Evolutionary conservation across 257 asterid genomes (phyloP).

Genomic region (Gentiana straminea): DNA sequence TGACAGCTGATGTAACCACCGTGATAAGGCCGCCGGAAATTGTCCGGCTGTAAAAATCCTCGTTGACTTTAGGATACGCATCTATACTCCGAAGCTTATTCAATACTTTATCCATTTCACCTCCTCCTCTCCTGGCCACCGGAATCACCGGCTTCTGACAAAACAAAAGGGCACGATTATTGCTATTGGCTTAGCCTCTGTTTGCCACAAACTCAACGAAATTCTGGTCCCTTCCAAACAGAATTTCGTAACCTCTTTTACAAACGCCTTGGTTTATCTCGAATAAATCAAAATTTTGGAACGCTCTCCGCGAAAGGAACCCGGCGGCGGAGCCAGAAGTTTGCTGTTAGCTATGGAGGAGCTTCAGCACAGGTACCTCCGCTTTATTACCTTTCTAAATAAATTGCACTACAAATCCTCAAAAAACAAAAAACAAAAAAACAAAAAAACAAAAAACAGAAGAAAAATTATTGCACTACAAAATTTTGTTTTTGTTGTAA

Average conservation of each 20-base stretch:
- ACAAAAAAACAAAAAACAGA: no score
- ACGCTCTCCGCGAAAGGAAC: conserved; percentile 5
- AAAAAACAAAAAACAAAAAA: no score
- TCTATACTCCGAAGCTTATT: conserved; percentile 80
- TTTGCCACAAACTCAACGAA: not conserved
- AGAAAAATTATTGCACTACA: no score
- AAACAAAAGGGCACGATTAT: conserved; percentile 4
- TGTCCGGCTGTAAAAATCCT: conserved; percentile 92
- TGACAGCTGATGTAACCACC: conserved; percentile 53
- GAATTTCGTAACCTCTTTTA: not conserved
- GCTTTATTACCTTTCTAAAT: no score
- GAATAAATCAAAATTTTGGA: not conserved
- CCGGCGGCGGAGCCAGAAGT: conserved; percentile 6
- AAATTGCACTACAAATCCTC: no score
- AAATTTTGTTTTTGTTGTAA: no score
- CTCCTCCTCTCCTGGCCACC: conserved; percentile 1
- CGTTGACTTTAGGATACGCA: conserved; percentile 90
- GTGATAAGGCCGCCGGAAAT: conserved; percentile 90
- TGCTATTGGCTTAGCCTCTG: not conserved
- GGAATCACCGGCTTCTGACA: not conserved
- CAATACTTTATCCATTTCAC: conserved; percentile 39
- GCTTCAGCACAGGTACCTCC: not conserved
- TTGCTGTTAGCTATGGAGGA: not conserved
- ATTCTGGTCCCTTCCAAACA: not conserved
- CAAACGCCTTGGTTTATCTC: not conserved